Base-by-base conservation (phyloP, 169 alveolate genomes). In the Eimeria necatrix region DNA sequence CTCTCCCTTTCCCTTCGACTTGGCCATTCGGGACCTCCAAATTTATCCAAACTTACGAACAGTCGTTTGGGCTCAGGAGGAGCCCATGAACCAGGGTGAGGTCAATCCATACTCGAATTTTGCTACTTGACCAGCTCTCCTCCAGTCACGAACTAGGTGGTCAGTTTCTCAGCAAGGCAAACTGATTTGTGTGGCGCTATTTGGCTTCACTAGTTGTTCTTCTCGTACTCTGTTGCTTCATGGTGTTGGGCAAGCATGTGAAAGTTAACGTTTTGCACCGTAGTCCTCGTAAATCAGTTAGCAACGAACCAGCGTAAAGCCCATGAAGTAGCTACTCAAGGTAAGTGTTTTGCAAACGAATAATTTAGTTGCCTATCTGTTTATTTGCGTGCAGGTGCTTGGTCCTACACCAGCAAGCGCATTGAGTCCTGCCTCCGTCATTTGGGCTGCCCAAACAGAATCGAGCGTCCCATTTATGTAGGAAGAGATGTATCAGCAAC, bases 51-150 rank as follows among this genome's bases (percentile, higher is more conserved):
- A 97, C 61, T 80, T 97, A 24, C 73, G 97, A 78, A 89, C 97
- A 74, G 94, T 98, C 32, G 96, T 96, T 49, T 98, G 99, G 99
- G 98, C 98, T 22, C 98, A 99, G 93, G 99, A 99, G 96, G 99
- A 99, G 96, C 99, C 97, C 32, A 94, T 97, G 96, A 98, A 98
- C 94, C 95, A 96, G 86, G 99, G 99, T 5, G 97, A 52, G 92
- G 24, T 1, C 68, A 56, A 16, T 56, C 4, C 68, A 56, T 56
- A 16, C 0, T 56, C 18, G 68, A 32, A 32, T 32, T 16, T 56
- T 56, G 68, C 68, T 56, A 56, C 18, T 56, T 16, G 12, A 56
- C 2, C 68, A 16, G 22, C 22, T 56, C 68, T 56, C 0, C 68
- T 56, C 41, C 41, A 32, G 41, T 32, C 41, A 32, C 41, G 41